These are phyloP conservation scores for Citrus sp. DNA, from an alignment of 345 rosid species.

Conservation along the genomic window DNA sequence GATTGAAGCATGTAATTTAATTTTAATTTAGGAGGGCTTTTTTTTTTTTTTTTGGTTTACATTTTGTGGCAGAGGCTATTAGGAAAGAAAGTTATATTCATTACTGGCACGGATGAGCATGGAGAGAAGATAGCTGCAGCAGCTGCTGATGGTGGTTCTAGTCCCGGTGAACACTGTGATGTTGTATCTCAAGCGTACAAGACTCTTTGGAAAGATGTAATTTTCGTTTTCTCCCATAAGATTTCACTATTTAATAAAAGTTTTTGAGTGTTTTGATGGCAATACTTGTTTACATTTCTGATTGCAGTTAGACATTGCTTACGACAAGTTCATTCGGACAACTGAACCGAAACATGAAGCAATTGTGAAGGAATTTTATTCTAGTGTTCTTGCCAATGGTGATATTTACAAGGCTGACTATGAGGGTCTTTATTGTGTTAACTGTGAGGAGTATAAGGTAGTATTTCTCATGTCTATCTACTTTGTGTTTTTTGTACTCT, in stretches of 20 bases:
- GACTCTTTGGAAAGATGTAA: constrained; percentile 78
- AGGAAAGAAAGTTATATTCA: constrained; percentile 75
- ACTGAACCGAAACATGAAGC: constrained; percentile 88
- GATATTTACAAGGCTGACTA: constrained; percentile 91
- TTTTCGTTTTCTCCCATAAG: background rate
- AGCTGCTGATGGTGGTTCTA: constrained; percentile 62
- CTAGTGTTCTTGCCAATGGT: constrained; percentile 74
- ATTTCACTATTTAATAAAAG: background rate
- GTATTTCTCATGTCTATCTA: constrained; percentile 1
- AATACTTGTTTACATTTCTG: constrained; percentile 4
- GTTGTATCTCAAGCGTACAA: constrained; percentile 71
- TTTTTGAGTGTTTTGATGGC: constrained; percentile 6
- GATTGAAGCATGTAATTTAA: background rate
- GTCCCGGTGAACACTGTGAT: constrained; percentile 81
- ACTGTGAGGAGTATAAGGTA: constrained; percentile 97
- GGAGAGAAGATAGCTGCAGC: constrained; percentile 95
- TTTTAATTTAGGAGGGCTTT: background rate
- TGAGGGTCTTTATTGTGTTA: constrained; percentile 90
- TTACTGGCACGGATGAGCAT: constrained; percentile 93
- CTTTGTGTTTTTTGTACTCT: background rate
- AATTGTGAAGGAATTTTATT: constrained; percentile 78
- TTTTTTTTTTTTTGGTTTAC: constrained; percentile 2
- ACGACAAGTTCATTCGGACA: constrained; percentile 90
- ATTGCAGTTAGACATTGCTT: constrained; percentile 66
- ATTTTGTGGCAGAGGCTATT: constrained; percentile 71